A percentile compares a stretch with the other conserved stretches of the same genome.
Evolutionary conservation across 805 yeast genomes (phyloP).

Genomic region (Metschnikowia borealis): DNA sequence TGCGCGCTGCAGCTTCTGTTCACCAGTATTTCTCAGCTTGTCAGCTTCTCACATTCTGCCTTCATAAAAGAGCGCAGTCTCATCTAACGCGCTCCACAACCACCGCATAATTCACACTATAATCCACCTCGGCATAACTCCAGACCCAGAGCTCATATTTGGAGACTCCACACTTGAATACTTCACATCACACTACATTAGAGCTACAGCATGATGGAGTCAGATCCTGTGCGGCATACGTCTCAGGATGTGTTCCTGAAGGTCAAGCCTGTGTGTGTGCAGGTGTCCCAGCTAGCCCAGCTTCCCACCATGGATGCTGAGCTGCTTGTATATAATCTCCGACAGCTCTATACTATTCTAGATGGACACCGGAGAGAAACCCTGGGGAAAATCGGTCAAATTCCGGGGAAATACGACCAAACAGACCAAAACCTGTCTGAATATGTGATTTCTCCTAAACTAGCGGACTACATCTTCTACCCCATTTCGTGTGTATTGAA

Average conservation of each 20-base stretch:
- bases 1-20: background rate
- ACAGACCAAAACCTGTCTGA: background rate
- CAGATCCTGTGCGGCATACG: constrained; percentile 12
- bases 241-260: constrained; percentile 26
- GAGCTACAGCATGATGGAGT: constrained; percentile 7
- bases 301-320: constrained; percentile 9
- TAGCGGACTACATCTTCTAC: constrained; percentile 41
- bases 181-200: background rate
- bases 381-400: background rate
- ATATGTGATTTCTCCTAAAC: constrained; percentile 25
- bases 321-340: constrained; percentile 11
- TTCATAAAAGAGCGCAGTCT: background rate
- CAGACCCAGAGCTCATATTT: too few relatives aligned
- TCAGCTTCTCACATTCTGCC: too few relatives aligned
- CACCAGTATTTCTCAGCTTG: too few relatives aligned
- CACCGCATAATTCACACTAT: too few relatives aligned
- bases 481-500: constrained; percentile 35
- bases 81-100: background rate
- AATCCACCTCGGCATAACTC: too few relatives aligned
- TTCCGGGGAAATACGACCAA: too few relatives aligned
- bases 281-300: constrained; percentile 23
- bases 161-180: background rate
- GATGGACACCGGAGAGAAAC: constrained; percentile 11
- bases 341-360: constrained; percentile 12
- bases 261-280: constrained; percentile 31